Evolutionary conservation across 169 alveolate genomes (phyloP).

Genomic region (Cryptosporidium viatorum): DNA sequence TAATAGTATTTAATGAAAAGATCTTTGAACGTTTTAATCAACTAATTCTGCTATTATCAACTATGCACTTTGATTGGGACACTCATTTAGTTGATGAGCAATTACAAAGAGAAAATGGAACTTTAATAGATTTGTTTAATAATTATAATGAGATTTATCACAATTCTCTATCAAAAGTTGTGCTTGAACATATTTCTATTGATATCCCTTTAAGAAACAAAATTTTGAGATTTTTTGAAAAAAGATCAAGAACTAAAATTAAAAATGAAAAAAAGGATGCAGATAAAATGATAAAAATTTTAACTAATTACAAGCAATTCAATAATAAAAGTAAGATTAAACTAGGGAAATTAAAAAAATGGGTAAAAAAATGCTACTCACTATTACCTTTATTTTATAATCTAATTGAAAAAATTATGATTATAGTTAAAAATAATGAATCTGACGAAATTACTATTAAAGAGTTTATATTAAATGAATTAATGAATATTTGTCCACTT

Average conservation of each 20-base stretch:
- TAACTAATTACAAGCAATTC: neutral
- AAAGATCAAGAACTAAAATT: neutral
- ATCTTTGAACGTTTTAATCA: neutral
- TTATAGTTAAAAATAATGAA: neutral
- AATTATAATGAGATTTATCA: slow-evolving; percentile 9
- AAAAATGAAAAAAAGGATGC: neutral
- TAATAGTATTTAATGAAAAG: neutral
- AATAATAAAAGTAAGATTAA: neutral
- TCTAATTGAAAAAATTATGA: slow-evolving; percentile 4
- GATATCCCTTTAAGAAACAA: slow-evolving; percentile 15
- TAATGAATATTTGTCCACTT: slow-evolving; percentile 52
- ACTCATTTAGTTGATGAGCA: neutral
- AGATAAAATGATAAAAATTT: slow-evolving; percentile 17
- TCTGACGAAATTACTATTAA: neutral
- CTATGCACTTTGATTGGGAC: slow-evolving; percentile 11
- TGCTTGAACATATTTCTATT: slow-evolving; percentile 2
- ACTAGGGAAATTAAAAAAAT: slow-evolving; percentile 10
- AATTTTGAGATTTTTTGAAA: slow-evolving; percentile 11
- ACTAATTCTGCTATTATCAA: neutral
- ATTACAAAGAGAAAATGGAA: neutral
- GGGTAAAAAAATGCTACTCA: slow-evolving; percentile 6
- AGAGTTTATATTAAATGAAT: slow-evolving; percentile 4
- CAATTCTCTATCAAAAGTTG: neutral
- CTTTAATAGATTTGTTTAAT: neutral
- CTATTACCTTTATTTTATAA: slow-evolving; percentile 36